Base-by-base conservation (phyloP, 2,329 filamentous ascomycete species). In the Cladosporium sp. region DNA sequence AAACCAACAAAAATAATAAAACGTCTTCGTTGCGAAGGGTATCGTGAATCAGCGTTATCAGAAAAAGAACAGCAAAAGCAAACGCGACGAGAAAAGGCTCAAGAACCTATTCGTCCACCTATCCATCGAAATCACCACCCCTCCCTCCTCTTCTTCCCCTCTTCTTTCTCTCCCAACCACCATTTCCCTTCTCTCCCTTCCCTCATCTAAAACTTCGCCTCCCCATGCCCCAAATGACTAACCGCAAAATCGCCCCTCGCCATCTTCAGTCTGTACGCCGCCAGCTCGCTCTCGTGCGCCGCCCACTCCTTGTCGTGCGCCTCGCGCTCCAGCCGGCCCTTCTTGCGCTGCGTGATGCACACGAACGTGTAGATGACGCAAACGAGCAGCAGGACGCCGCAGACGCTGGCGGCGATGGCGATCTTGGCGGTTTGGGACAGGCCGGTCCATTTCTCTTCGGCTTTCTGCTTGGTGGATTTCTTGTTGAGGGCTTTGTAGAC, bases 341-440 rank as follows among this genome's bases (percentile, higher is more conserved):
- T 68, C 53, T 72, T 70, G 53, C 78, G 72, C 63, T 79, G 76
- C 44, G 68, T 70, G 56, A 78, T 59, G 62, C 74, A 79, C 67
- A 71, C 78, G 59, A 77, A 70, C 9, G 68, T 58, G 45, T 64
- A 65, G 3, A 59, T 62, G 19, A 62, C 49, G 16, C 69, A 59
- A 7, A 63, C 64, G 19, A 76, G 59, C 31, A 59, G 58, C 10
- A 70, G 68, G 9, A 67, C 68, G 34, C 69, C 72, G 32, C 77
- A 65, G 43, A 74, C 74, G 19, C 68, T 72, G 33, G 67, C 67
- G 28, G 68, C 72, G 51, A 81, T 71, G 41, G 72, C 76, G 49
- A 76, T 72, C 57, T 79, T 77, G 49, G 74, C 75, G 13, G 68
- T 73, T 0, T 65, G 58, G 2, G 74, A 68, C 1, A 81, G 69